Conservation (phyloP, 2,329 filamentous ascomycete species). For the Graphiopsis chlorocephala region DNA sequence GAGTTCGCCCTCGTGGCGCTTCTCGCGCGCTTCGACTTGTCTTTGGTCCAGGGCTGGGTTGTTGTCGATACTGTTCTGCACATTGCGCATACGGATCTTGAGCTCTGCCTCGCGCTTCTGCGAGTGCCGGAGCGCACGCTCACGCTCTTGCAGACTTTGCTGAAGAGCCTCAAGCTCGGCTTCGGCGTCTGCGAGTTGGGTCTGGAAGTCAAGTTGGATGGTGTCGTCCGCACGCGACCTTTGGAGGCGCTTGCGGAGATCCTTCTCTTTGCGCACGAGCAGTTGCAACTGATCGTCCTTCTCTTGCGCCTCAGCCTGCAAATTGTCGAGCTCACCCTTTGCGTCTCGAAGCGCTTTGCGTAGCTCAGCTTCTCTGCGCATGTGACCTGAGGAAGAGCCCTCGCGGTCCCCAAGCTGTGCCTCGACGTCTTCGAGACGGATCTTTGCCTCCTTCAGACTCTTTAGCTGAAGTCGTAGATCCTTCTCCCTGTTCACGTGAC, state of each 20-base stretch:
- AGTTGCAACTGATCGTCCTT: slow-evolving; percentile 40
- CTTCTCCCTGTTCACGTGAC: slow-evolving; percentile 33
- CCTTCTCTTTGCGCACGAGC: slow-evolving; percentile 42
- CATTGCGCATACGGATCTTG: slow-evolving; percentile 31
- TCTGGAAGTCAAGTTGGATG: slow-evolving; percentile 37
- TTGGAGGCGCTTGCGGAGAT: slow-evolving; percentile 33
- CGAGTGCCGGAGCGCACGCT: slow-evolving; percentile 30
- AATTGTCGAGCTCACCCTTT: slow-evolving; percentile 32
- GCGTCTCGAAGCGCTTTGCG: slow-evolving; percentile 35
- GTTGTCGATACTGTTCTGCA: slow-evolving; percentile 21
- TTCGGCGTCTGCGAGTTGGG: slow-evolving; percentile 39
- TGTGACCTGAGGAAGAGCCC: slow-evolving; percentile 35
- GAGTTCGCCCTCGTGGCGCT: slow-evolving; percentile 70
- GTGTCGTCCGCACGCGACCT: slow-evolving; percentile 29
- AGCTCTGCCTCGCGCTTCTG: slow-evolving; percentile 36
- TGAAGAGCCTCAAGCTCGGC: slow-evolving; percentile 41
- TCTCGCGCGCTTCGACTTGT: slow-evolving; percentile 55
- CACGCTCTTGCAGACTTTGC: slow-evolving; percentile 33
- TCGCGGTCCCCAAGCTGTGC: slow-evolving; percentile 49
- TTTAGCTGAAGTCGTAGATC: slow-evolving; percentile 38
- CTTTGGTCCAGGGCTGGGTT: background rate
- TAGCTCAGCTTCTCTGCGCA: slow-evolving; percentile 40
- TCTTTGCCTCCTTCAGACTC: slow-evolving; percentile 31
- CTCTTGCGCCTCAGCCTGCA: slow-evolving; percentile 41
- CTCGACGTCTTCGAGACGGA: slow-evolving; percentile 35